Evolutionary conservation across 495 filamentous ascomycete species (phyloP), one percentile per base, ranked within the genome.

Genomic region (Viridothelium virens): DNA sequence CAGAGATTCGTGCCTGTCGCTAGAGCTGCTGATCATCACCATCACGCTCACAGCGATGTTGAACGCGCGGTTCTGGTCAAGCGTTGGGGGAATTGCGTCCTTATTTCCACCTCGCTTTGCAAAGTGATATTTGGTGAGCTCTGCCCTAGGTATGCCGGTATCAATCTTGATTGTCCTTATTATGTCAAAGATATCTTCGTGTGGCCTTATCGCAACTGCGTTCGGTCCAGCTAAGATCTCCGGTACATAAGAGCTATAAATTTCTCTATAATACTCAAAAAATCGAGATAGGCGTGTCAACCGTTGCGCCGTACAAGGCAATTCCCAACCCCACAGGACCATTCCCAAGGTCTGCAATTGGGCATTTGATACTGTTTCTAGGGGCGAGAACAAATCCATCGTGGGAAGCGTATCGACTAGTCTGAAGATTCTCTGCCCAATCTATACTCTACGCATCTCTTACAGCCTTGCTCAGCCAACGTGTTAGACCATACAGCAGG

Each of bases 1-100:
- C 4, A 73, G 63, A 10, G 69, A 67, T 38, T 64, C 71, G n/a
- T 70, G 62, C 34, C 63, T 38, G 10, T 61, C 63, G 9, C 65
- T 64, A 18, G 74, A 73, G 56, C 74, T 74, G 63, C 75, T 75
- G 37, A 71, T 66, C 73, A 76, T 78, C 12, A 74, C 70, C 70
- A 77, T 74, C 7, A 76, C 64, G 25, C 63, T 70, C 25, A 74
- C 68, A 14, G 76, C 75, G 9, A 78, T 66, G 46, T 74, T 70
- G 34, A 78, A 69, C 1, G 74, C 72, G 16, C 69, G 65, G 34
- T 67, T 65, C 67, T 44, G 69, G 61, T 71, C 70, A 16, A 50
- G 12, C 16, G 38, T 16, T 38, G 64, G 65, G 25, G 70, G 67
- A 38, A 61, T 36, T 36, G 56, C 38, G 33, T 48, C 62, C 10